Base-by-base conservation (phyloP, 257 asterid genomes). In the Thymus quinquecostatus region DNA sequence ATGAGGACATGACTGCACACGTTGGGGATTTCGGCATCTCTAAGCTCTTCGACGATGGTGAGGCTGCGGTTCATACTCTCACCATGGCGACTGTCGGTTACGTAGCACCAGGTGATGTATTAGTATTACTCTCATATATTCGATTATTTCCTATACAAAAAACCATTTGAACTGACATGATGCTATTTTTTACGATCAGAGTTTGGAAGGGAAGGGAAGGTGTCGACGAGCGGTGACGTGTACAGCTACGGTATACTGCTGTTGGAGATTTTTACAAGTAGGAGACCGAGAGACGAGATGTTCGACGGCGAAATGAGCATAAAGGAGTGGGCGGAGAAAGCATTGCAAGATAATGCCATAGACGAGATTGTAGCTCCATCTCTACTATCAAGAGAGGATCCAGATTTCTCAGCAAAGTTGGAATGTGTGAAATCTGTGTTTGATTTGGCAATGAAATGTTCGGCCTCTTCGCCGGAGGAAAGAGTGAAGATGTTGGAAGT, bases 391-490 rank as follows among this genome's bases (percentile, higher is more conserved):
- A 57, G 41, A 57, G 62, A 57, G 30, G 62, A 57, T 57, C 2
- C 8, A 9, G 14, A 30, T 0, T 57, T 57, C 6, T 30, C 9
- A 9, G 9, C 9, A 10, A 57, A 57, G 62, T 30, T 57, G 0
- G n/a, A 30, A 57, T 32, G 62, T 57, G 40, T 30, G 8, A 30
- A 32, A 1, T 57, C 41, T 10, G 3, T 57, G 10, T 57, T 57
- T 57, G 62, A 57, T 0, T 57, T 59, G 64, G 64, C 64, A 33
- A 59, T 33, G 64, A 59, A 59, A 59, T 59, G 64, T 59, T 12
- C 33, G 47, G 64, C 47, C 11, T 59, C 2, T 34, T 59, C 10
- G 14, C 10, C 49, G 1, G 49, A 60, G 32, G 33, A 36, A 38
- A n/a, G 66, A 60, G 8, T 60, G 7, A 60, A 14, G 49, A 60